Percentiles rank a stretch among this genome's conserved stretches.
Evolutionary conservation across 2,329 filamentous ascomycete species (phyloP).

Genomic region (Verticillium longisporum): DNA sequence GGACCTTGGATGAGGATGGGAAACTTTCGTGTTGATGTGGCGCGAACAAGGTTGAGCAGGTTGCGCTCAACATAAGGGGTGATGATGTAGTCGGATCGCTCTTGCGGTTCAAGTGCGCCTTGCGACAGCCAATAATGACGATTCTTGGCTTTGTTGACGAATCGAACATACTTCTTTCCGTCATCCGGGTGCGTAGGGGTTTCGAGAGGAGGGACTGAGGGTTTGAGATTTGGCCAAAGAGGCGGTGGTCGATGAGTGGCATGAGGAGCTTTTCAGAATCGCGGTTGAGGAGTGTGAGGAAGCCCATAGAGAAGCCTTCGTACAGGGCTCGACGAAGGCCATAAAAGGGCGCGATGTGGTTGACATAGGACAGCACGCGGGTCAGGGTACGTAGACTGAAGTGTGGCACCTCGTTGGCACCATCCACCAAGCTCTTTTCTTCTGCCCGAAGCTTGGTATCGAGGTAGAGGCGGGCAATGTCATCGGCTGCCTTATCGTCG

Average conservation of each 20-base stretch:
- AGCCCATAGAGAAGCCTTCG: slow-evolving; percentile 98
- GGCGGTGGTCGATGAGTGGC: slow-evolving; percentile 72
- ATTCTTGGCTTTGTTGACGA: slow-evolving; percentile 56
- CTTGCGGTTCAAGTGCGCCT: slow-evolving; percentile 58
- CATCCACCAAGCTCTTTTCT: slow-evolving; percentile 82
- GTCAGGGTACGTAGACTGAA: slow-evolving; percentile 95
- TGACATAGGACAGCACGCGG: slow-evolving; percentile 80
- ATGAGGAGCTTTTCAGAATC: slow-evolving; percentile 73
- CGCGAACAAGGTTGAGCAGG: slow-evolving; percentile 86
- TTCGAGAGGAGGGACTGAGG: slow-evolving; percentile 69
- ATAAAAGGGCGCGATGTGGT: slow-evolving; percentile 76
- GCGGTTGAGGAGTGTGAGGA: slow-evolving; percentile 79
- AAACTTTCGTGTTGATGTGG: slow-evolving; percentile 84
- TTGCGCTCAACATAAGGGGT: slow-evolving; percentile 94
- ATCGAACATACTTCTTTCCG: slow-evolving; percentile 71
- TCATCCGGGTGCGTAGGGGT: slow-evolving; percentile 72
- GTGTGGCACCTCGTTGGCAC: slow-evolving; percentile 91
- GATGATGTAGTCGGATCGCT: slow-evolving; percentile 88
- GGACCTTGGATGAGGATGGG: slow-evolving; percentile 94
- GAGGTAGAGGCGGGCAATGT: slow-evolving; percentile 82
- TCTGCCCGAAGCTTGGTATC: slow-evolving; percentile 77
- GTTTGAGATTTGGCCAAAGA: slow-evolving; percentile 66
- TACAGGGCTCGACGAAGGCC: slow-evolving; percentile 79
- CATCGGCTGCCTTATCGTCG: slow-evolving; percentile 67
- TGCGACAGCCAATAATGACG: slow-evolving; percentile 86